Conservation (phyloP, 2,329 filamentous ascomycete species). For the Cladosporium cucumerinum region DNA sequence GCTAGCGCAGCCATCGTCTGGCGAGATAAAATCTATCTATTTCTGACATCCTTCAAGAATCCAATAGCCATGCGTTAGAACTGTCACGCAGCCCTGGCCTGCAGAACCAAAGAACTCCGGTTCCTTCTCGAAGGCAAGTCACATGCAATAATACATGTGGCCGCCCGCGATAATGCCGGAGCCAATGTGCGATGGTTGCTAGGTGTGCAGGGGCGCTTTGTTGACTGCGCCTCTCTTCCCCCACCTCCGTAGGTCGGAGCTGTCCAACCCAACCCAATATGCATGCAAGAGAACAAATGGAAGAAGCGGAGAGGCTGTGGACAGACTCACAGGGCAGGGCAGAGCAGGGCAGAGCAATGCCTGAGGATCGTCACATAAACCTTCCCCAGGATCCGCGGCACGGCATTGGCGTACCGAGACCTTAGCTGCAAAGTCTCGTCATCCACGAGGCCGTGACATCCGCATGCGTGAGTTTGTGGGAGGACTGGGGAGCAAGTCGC, state of each 20-base stretch:
- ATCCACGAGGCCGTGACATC: background rate
- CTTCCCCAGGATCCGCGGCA: constrained; percentile 5
- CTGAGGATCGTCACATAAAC: background rate
- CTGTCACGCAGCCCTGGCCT: background rate
- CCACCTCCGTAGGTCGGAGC: background rate
- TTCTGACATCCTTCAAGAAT: background rate
- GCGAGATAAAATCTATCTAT: background rate
- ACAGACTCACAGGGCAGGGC: background rate
- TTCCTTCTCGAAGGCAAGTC: background rate
- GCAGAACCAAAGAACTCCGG: background rate
- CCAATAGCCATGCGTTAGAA: background rate
- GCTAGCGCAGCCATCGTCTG: too few species aligned
- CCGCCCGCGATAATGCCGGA: background rate
- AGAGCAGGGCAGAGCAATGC: too few species aligned
- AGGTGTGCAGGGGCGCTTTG: background rate
- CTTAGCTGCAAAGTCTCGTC: constrained; percentile 13
- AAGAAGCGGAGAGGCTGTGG: background rate
- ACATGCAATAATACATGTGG: background rate
- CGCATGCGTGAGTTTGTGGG: background rate
- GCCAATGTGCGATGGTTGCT: background rate
- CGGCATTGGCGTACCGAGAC: background rate
- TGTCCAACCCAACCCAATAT: background rate
- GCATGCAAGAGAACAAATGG: background rate
- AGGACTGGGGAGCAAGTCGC: background rate
- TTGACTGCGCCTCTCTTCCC: constrained; percentile 1